Evolutionary conservation across 129 eudicot species (phyloP).

Genomic region (Flaveria sonorensis): DNA sequence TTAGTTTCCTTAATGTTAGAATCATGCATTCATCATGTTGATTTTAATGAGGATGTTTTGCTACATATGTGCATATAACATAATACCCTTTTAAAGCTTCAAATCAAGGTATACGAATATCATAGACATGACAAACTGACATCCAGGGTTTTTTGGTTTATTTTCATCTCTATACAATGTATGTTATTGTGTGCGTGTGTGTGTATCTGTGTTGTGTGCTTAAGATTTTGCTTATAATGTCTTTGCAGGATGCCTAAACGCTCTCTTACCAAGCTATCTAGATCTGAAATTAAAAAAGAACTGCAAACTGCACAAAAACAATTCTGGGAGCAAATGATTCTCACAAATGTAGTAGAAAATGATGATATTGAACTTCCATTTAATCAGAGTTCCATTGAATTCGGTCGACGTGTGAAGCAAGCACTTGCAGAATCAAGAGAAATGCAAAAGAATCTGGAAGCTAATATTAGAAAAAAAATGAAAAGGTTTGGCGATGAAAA

Average conservation of each 20-base stretch:
- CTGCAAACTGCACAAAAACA: conserved; percentile 66
- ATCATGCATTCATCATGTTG: conserved; percentile 7
- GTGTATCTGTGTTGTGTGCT: conserved; percentile 17
- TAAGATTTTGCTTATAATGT: conserved; percentile 26
- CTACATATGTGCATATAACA: neutral
- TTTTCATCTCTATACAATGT: conserved; percentile 2
- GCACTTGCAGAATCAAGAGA: conserved; percentile 65
- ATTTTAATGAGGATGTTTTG: neutral
- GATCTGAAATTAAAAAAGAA: conserved; percentile 61
- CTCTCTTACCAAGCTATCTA: conserved; percentile 66
- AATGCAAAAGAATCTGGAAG: conserved; percentile 73
- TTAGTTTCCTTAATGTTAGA: neutral
- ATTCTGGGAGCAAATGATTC: conserved; percentile 63
- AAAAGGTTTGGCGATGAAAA: conserved; percentile 74
- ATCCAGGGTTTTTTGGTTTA: neutral
- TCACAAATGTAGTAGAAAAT: conserved; percentile 56
- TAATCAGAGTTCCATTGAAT: conserved; percentile 43
- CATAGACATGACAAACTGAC: neutral
- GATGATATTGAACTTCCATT: conserved; percentile 47
- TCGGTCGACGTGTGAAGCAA: conserved; percentile 57
- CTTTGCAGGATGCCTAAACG: conserved; percentile 53
- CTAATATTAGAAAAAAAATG: conserved; percentile 56
- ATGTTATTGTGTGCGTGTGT: neutral
- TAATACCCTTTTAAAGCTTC: neutral
- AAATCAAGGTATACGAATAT: neutral